Percentiles rank a stretch among this genome's conserved stretches.
phyloP scores from a whole-genome alignment of 371 early-diverging fungal species.

The Mortierella sp. region DNA sequence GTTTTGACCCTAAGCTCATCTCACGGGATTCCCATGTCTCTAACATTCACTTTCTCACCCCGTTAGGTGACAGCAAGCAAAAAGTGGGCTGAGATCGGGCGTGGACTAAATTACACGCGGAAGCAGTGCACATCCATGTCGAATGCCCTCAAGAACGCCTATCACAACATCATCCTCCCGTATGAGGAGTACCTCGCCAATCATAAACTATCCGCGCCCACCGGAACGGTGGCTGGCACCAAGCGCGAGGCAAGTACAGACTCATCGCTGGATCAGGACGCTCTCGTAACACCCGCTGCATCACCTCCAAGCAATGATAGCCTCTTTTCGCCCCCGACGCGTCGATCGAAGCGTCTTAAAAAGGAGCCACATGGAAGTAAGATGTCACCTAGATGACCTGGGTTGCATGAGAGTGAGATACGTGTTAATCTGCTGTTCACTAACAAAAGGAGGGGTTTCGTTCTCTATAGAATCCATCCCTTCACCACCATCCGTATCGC shows the following conservation, averaged over 20 bases:
- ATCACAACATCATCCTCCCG: constrained; percentile 82
- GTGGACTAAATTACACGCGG: constrained; percentile 78
- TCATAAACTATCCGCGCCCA: constrained; percentile 50
- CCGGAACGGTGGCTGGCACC: constrained; percentile 15
- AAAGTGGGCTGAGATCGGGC: constrained; percentile 91
- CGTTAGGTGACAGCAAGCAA: constrained; percentile 83
- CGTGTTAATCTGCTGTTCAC: background rate
- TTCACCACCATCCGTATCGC: constrained; percentile 36
- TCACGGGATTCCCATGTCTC: constrained; percentile 1
- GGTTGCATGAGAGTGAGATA: too few relatives aligned
- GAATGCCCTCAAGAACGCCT: constrained; percentile 83
- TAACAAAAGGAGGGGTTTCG: too few relatives aligned
- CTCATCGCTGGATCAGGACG: constrained; percentile 17
- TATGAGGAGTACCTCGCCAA: constrained; percentile 83
- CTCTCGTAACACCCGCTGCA: constrained; percentile 33
- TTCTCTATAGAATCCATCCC: constrained; percentile 32
- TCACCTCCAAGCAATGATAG: constrained; percentile 27
- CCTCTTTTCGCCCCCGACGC: constrained; percentile 16
- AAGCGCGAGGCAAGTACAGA: constrained; percentile 45
- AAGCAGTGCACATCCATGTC: constrained; percentile 87
- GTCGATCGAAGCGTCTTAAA: constrained; percentile 47
- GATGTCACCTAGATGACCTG: too few relatives aligned
- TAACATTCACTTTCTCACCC: background rate
- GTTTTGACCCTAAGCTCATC: constrained; percentile 8
- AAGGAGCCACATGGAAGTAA: constrained; percentile 48